phyloP scores from a whole-genome alignment of 208 protist genomes.

The Kentomonas sorsogonicus region DNA sequence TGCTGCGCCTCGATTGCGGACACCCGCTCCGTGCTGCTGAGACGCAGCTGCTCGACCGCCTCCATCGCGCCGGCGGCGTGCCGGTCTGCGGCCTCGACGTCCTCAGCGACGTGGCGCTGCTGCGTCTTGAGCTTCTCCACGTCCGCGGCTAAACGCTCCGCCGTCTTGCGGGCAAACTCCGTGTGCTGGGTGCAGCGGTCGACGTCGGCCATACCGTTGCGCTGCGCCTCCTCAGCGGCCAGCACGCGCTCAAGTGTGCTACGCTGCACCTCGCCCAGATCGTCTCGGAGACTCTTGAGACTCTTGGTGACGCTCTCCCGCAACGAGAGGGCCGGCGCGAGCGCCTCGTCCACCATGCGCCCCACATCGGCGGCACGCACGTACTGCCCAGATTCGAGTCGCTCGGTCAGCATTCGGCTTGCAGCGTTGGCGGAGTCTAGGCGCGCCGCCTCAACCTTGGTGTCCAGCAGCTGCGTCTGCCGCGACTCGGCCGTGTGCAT shows the following conservation, averaged over 20 bases:
- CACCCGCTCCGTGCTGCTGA: no score
- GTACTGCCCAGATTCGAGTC: not conserved
- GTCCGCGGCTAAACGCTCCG: no score
- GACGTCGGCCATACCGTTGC: not conserved
- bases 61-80: no score
- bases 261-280: not conserved
- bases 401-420: not conserved
- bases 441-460: not conserved
- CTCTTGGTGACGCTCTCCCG: not conserved
- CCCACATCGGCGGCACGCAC: conserved; percentile 15
- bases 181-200: no score
- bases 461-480: conserved; percentile 6
- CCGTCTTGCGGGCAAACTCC: no score
- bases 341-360: conserved; percentile 17
- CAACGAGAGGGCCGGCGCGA: not conserved
- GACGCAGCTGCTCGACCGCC: no score
- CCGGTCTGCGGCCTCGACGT: no score
- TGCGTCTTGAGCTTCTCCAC: no score
- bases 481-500: conserved; percentile 12
- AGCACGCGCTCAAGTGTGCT: not conserved
- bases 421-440: no score
- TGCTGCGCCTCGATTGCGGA: no score
- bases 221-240: not conserved
- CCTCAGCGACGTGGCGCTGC: no score
- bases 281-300: no score